Conservation (phyloP, 106 monocot genomes). For the Allium cepa region DNA sequence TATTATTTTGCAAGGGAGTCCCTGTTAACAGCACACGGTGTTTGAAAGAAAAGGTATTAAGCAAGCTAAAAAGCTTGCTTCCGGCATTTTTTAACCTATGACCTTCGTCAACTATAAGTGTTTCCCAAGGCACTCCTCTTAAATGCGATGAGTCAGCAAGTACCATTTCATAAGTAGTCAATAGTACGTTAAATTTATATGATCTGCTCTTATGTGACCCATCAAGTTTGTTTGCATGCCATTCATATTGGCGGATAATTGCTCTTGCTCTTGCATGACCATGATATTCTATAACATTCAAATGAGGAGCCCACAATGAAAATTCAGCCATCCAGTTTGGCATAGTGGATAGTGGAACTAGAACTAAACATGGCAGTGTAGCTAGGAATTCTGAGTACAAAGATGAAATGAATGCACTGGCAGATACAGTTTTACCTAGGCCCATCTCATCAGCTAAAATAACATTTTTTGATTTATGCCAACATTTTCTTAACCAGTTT, state of each 20-base stretch:
- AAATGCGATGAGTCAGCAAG: slow-evolving; percentile 77
- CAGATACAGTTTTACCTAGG: slow-evolving; percentile 89
- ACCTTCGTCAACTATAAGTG: slow-evolving; percentile 89
- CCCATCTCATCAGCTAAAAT: slow-evolving; percentile 99
- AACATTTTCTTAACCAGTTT: slow-evolving; percentile 93
- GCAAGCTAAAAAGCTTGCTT: slow-evolving; percentile 85
- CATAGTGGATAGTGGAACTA: slow-evolving; percentile 97
- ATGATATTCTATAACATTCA: slow-evolving; percentile 96
- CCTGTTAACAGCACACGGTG: slow-evolving; percentile 92
- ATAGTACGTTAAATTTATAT: slow-evolving; percentile 80
- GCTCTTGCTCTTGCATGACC: slow-evolving; percentile 83
- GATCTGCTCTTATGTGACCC: slow-evolving; percentile 22
- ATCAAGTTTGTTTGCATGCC: slow-evolving; percentile 54
- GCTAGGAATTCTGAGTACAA: slow-evolving; percentile 70
- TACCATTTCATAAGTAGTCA: slow-evolving; percentile 93
- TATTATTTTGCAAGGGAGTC: slow-evolving; percentile 95
- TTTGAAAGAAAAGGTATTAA: slow-evolving; percentile 84
- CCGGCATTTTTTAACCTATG: slow-evolving; percentile 89
- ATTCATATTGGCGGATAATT: slow-evolving; percentile 82
- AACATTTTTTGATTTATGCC: slow-evolving; percentile 88
- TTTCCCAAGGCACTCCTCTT: slow-evolving; percentile 80
- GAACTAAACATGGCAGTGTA: slow-evolving; percentile 65
- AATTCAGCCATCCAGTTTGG: slow-evolving; percentile 97
- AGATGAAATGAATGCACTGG: slow-evolving; percentile 87
- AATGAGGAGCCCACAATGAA: slow-evolving; percentile 79